A percentile compares a stretch with the other conserved stretches of the same genome.
Conservation (phyloP, 306 rosid species). For the Castanospermum australe region DNA sequence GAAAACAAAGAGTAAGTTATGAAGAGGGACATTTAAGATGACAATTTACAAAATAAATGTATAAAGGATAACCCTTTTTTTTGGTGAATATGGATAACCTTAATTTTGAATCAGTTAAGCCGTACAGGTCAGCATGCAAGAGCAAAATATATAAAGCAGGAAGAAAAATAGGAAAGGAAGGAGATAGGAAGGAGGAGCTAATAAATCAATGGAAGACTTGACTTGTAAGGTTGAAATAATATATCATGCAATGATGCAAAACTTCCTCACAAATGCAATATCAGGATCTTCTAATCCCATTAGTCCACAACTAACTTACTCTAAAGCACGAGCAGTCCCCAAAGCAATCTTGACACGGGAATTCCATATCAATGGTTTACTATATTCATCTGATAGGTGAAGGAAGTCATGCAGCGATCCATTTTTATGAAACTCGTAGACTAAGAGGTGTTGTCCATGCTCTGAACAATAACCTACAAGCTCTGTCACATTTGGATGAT, state of each 20-base stretch:
- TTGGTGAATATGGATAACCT: background rate
- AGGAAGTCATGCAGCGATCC: conserved; percentile 88
- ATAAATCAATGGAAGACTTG: background rate
- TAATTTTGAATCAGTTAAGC: background rate
- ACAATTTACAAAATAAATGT: background rate
- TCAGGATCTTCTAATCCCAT: conserved; percentile 6
- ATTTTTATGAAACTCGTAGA: conserved; percentile 80
- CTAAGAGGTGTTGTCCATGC: conserved; percentile 87
- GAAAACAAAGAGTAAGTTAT: background rate
- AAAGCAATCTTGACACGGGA: conserved; percentile 94
- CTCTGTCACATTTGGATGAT: conserved; percentile 91
- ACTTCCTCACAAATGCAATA: background rate
- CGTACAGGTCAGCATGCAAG: background rate
- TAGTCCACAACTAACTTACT: conserved; percentile 58
- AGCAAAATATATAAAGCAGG: conserved; percentile 13
- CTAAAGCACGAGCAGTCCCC: conserved; percentile 95
- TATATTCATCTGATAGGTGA: conserved; percentile 81
- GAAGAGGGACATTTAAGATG: background rate
- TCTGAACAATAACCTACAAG: conserved; percentile 93
- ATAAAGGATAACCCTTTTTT: background rate
- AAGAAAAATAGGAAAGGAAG: background rate
- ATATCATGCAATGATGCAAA: background rate
- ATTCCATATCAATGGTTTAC: conserved; percentile 95
- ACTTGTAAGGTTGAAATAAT: conserved; percentile 9
- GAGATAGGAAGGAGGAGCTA: background rate